Evolutionary conservation across 176 grass and related monocot species (phyloP).

Genomic region (Aegilops sharonensis): DNA sequence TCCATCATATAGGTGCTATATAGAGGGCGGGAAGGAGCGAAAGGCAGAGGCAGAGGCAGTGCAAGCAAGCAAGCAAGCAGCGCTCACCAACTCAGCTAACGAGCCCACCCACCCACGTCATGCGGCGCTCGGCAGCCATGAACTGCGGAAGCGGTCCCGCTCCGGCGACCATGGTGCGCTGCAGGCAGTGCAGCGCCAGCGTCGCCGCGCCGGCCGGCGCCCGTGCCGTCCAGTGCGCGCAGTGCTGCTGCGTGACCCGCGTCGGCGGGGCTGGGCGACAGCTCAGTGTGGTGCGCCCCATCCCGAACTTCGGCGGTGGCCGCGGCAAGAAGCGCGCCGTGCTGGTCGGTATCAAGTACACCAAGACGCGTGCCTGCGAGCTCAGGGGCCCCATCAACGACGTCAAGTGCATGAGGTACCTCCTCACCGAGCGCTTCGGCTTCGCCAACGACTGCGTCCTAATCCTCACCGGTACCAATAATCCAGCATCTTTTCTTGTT

Average conservation of each 20-base stretch:
- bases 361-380: constrained; percentile 16
- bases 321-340: constrained; percentile 81
- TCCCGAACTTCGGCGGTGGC: constrained; percentile 32
- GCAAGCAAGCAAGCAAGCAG: constrained; percentile 17
- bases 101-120: not conserved
- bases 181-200: constrained; percentile 36
- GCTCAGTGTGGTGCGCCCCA: no score
- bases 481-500: not conserved
- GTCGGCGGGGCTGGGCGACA: not conserved
- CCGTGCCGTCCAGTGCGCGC: constrained; percentile 47
- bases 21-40: not conserved
- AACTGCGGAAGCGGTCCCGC: not conserved
- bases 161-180: not conserved
- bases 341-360: constrained; percentile 78
- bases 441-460: constrained; percentile 63
- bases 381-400: constrained; percentile 77
- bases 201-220: constrained; percentile 23
- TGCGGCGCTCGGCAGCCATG: constrained; percentile 11
- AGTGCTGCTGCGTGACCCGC: constrained; percentile 50
- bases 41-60: not conserved
- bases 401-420: constrained; percentile 70
- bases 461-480: constrained; percentile 49
- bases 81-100: not conserved
- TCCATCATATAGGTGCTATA: not conserved
- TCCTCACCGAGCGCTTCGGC: constrained; percentile 59